These are phyloP conservation scores for Plasmodium yoelii DNA, from an alignment of 169 alveolate genomes.

Conservation along the genomic window DNA sequence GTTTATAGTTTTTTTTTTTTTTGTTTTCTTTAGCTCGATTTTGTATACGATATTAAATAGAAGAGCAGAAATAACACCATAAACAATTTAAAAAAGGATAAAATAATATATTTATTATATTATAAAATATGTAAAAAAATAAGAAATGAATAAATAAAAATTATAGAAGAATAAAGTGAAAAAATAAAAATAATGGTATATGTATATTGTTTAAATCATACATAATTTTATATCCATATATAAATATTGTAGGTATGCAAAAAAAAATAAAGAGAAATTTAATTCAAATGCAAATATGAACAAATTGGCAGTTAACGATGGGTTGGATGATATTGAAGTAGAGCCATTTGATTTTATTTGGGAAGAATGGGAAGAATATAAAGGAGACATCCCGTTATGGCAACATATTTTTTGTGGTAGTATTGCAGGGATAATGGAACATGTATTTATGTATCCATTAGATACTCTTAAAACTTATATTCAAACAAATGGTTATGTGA, in stretches of 20 bases:
- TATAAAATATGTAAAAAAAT: background rate
- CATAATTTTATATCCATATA: too few species aligned
- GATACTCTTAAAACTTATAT: conserved; percentile 94
- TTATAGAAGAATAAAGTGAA: background rate
- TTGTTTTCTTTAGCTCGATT: conserved; percentile 7
- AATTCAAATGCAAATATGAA: conserved; percentile 21
- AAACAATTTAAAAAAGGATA: background rate
- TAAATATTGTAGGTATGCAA: too few species aligned
- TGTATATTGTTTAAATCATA: background rate
- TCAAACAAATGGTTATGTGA: conserved; percentile 82
- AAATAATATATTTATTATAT: background rate
- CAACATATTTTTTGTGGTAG: conserved; percentile 97
- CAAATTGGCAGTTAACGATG: conserved; percentile 53
- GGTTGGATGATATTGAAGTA: conserved; percentile 51
- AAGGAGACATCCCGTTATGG: conserved; percentile 92
- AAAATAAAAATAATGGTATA: background rate
- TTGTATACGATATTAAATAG: background rate
- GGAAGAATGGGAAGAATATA: conserved; percentile 79
- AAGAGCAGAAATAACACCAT: background rate
- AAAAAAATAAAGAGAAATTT: too few species aligned
- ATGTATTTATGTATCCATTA: conserved; percentile 95
- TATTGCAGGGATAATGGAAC: conserved; percentile 98
- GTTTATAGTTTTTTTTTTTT: background rate
- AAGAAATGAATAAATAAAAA: background rate
- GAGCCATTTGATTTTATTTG: conserved; percentile 74